These are phyloP conservation scores for Starmerella bombicola DNA, from an alignment of 805 yeast genomes.

Conservation along the genomic window DNA sequence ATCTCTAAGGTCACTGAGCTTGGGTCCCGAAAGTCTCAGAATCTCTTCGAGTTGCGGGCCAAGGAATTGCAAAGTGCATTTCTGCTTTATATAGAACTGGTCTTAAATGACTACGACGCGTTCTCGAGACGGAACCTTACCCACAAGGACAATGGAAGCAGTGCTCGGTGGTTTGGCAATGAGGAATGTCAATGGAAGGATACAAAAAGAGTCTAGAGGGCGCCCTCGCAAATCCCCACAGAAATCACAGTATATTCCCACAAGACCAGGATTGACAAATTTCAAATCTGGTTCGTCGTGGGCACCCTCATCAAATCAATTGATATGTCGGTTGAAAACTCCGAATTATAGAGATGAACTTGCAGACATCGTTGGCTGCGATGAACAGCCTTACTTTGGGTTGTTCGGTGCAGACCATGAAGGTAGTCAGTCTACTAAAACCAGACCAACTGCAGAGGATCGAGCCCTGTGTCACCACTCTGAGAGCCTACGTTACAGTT, in stretches of 20 bases:
- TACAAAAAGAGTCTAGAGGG: background rate
- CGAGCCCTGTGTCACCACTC: constrained; percentile 6
- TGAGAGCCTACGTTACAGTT: no score
- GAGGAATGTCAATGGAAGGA: background rate
- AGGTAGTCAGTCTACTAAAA: background rate
- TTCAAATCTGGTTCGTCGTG: no score
- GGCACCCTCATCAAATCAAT: no score
- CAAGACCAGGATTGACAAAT: no score
- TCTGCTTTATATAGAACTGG: background rate
- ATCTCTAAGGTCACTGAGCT: no score
- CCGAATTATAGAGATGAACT: constrained; percentile 14
- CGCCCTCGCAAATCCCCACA: background rate
- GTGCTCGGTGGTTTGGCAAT: constrained; percentile 1
- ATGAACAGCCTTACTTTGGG: constrained; percentile 14
- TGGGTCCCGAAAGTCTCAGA: no score
- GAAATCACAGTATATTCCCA: background rate
- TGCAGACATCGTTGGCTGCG: constrained; percentile 11
- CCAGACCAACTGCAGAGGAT: constrained; percentile 15
- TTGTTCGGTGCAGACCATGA: constrained; percentile 5
- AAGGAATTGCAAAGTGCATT: no score
- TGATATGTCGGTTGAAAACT: constrained; percentile 4
- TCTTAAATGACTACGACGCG: constrained; percentile 3
- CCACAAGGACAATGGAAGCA: constrained; percentile 7
- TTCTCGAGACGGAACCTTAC: constrained; percentile 8
- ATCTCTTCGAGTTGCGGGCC: no score